phyloP scores from a whole-genome alignment of 2,329 filamentous ascomycete genomes.

The Aureobasidium melanogenum region DNA sequence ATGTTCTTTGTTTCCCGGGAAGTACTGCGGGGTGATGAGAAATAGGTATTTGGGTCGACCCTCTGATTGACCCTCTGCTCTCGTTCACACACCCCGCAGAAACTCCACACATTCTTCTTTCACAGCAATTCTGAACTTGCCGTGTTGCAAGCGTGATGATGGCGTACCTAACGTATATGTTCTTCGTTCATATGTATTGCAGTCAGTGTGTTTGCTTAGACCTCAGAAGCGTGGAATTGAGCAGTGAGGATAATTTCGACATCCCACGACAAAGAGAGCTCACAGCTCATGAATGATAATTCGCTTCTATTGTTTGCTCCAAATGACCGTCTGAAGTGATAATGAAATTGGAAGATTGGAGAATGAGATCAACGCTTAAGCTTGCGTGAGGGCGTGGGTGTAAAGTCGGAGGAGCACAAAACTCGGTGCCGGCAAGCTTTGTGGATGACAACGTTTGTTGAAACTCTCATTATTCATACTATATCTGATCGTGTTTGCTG shows the following conservation, averaged over 20 bases:
- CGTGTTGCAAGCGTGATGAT: too few relatives aligned
- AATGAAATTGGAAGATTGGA: background rate
- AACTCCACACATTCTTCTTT: background rate
- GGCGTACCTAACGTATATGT: too few relatives aligned
- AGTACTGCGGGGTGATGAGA: background rate
- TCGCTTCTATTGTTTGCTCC: background rate
- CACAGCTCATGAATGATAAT: background rate
- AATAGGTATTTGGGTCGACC: background rate
- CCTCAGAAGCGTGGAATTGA: background rate
- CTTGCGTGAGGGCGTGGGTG: background rate
- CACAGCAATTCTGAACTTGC: too few relatives aligned
- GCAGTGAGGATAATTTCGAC: background rate
- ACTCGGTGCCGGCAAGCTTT: background rate
- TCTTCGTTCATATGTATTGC: background rate
- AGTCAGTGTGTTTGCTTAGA: background rate
- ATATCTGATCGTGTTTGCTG: background rate
- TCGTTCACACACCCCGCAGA: background rate
- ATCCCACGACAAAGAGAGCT: background rate
- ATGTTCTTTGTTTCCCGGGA: background rate
- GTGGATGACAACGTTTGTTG: background rate
- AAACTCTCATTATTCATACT: background rate
- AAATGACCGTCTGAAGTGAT: background rate
- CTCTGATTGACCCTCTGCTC: background rate
- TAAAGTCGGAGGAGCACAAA: background rate
- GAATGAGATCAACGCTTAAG: background rate